Evolutionary conservation across 148 eudicot genomes (phyloP).

Genomic region (Fagopyrum homotropicum): DNA sequence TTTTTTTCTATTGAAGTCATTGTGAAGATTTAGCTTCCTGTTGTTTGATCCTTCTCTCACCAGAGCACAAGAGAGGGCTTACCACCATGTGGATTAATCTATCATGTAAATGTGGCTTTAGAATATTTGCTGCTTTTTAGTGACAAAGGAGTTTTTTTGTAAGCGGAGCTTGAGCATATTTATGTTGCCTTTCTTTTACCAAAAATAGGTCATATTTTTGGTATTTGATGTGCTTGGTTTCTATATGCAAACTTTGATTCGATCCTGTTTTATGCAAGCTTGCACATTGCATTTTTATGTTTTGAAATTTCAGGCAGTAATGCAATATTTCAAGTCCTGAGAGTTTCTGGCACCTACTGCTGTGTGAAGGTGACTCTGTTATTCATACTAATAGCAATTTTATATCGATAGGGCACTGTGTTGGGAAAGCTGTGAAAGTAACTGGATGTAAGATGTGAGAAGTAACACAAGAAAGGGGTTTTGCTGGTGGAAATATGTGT

Average conservation of each 20-base stretch:
- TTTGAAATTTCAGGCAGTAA: neutral
- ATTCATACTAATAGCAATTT: neutral
- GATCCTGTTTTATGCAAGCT: neutral
- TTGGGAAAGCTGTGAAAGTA: neutral
- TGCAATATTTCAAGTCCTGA: neutral
- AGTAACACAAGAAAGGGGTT: neutral
- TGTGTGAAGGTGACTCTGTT: neutral
- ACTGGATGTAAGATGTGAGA: neutral
- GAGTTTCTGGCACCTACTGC: neutral
- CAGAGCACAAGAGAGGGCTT: neutral
- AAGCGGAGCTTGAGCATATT: neutral
- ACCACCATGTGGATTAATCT: neutral
- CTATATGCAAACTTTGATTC: neutral
- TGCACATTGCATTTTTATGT: neutral
- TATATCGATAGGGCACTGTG: neutral
- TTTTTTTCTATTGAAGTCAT: neutral
- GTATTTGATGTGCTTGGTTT: neutral
- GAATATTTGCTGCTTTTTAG: neutral
- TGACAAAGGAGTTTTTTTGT: neutral
- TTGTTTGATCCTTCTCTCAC: neutral
- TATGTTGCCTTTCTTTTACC: neutral
- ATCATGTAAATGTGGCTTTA: neutral
- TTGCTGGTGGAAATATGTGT: neutral
- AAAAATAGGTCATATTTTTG: neutral
- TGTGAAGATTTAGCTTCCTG: neutral